A percentile compares a stretch with the other conserved stretches of the same genome.
phyloP scores from a whole-genome alignment of 768 basidiomycete species.

The Russula compacta region DNA sequence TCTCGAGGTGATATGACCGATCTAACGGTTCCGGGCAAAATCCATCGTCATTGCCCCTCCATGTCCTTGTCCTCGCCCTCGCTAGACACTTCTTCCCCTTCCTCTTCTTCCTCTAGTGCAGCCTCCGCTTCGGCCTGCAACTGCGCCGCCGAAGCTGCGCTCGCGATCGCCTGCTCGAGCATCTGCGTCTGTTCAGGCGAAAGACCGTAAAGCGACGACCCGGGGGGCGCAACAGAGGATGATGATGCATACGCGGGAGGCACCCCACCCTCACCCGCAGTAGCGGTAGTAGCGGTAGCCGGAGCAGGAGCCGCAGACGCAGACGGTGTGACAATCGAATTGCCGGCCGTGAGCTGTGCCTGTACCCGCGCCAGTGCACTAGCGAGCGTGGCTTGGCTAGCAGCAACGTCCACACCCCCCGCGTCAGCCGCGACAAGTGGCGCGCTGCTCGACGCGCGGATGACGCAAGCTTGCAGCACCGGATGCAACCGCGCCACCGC shows the following conservation, averaged over 20 bases:
- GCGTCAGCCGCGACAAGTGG: constrained; percentile 23
- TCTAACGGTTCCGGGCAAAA: too few relatives aligned
- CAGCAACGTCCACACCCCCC: constrained; percentile 26
- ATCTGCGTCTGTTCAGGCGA: constrained; percentile 64
- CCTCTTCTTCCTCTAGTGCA: constrained; percentile 62
- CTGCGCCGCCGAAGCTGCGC: constrained; percentile 64
- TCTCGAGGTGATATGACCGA: too few relatives aligned
- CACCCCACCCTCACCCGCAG: not conserved
- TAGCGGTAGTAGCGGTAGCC: not conserved
- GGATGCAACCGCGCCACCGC: constrained; percentile 15
- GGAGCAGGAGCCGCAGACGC: too few relatives aligned
- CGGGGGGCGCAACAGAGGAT: not conserved
- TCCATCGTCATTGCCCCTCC: not conserved
- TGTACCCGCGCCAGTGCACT: constrained; percentile 68
- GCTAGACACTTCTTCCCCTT: constrained; percentile 33
- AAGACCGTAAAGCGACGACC: constrained; percentile 56
- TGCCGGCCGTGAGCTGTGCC: constrained; percentile 31
- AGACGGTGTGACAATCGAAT: constrained; percentile 4
- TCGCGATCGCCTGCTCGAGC: constrained; percentile 65
- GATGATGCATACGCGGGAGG: not conserved
- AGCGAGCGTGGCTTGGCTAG: constrained; percentile 60
- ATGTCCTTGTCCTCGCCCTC: constrained; percentile 28
- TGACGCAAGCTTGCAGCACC: constrained; percentile 15
- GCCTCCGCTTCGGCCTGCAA: constrained; percentile 75
- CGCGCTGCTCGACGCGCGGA: constrained; percentile 4